These are phyloP conservation scores for Lachnellula suecica DNA, from an alignment of 2,329 filamentous ascomycete species.

Conservation along the genomic window DNA sequence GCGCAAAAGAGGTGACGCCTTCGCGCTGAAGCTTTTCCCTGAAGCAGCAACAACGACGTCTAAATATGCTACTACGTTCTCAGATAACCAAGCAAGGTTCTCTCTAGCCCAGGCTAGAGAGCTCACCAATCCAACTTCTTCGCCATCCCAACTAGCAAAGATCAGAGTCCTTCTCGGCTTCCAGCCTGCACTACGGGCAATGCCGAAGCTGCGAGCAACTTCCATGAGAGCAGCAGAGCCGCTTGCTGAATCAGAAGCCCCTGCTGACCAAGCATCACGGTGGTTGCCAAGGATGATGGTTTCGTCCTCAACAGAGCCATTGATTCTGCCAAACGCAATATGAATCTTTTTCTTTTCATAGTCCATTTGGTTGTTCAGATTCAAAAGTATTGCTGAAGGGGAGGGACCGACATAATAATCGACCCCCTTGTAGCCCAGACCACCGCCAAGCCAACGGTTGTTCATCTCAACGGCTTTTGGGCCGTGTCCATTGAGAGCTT, in stretches of 20 bases:
- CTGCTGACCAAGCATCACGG: conserved; percentile 80
- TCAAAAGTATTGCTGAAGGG: conserved; percentile 45
- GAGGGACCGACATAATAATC: conserved; percentile 12
- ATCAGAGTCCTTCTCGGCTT: conserved; percentile 80
- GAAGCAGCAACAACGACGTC: conserved; percentile 12
- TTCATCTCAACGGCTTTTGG: conserved; percentile 50
- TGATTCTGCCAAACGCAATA: conserved; percentile 88
- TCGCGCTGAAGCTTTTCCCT: background rate
- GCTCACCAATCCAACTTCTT: conserved; percentile 75
- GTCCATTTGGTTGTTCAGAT: conserved; percentile 55
- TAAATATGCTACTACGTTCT: conserved; percentile 32
- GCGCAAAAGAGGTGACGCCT: background rate
- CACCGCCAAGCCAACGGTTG: conserved; percentile 37
- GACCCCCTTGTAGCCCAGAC: conserved; percentile 41
- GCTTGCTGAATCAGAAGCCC: conserved; percentile 76
- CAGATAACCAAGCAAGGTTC: conserved; percentile 68
- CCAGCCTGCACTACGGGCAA: conserved; percentile 70
- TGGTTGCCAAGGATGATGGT: conserved; percentile 85
- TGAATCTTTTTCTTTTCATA: conserved; percentile 67
- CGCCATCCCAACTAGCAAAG: conserved; percentile 70
- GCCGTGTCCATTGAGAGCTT: conserved; percentile 83
- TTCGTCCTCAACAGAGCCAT: conserved; percentile 78
- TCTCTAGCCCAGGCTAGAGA: conserved; percentile 84
- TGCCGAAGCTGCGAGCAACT: conserved; percentile 68
- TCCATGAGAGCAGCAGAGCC: conserved; percentile 76